Conservation (phyloP, 2,329 filamentous ascomycete species). For the Aureobasidium namibiae region DNA sequence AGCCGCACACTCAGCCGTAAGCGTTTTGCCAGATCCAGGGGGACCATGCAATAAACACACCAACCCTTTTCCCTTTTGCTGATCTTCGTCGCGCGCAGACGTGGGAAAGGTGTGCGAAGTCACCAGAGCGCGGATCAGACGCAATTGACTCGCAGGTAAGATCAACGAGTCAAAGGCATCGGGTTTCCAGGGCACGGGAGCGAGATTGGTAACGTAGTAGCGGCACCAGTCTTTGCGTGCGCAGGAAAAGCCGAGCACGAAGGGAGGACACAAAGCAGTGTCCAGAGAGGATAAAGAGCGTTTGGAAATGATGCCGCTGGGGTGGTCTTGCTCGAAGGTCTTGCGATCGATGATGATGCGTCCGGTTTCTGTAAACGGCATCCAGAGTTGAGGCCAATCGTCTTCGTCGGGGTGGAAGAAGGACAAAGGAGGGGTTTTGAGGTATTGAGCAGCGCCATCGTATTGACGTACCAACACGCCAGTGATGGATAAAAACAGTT, state of each 20-base stretch:
- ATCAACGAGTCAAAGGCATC: not conserved
- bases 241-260: not conserved
- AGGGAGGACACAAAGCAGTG: not conserved
- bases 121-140: not conserved
- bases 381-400: not conserved
- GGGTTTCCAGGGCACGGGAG: not conserved
- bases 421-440: not conserved
- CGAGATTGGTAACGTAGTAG: not conserved
- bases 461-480: not conserved
- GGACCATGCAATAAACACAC: constrained; percentile 29
- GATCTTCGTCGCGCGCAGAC: not conserved
- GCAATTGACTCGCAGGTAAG: not conserved
- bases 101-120: not conserved
- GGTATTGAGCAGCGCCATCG: not conserved
- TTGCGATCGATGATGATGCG: not conserved
- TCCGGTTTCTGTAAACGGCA: not conserved
- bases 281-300: not conserved
- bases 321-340: not conserved
- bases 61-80: constrained; percentile 30
- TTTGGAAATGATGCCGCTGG: not conserved
- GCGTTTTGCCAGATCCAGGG: constrained; percentile 32
- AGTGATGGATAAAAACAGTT: not conserved
- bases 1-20: constrained; percentile 20
- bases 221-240: not conserved
- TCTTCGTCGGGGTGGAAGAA: not conserved